These are phyloP conservation scores for Psophocarpus tetragonolobus DNA, from an alignment of 306 rosid species.

Conservation along the genomic window DNA sequence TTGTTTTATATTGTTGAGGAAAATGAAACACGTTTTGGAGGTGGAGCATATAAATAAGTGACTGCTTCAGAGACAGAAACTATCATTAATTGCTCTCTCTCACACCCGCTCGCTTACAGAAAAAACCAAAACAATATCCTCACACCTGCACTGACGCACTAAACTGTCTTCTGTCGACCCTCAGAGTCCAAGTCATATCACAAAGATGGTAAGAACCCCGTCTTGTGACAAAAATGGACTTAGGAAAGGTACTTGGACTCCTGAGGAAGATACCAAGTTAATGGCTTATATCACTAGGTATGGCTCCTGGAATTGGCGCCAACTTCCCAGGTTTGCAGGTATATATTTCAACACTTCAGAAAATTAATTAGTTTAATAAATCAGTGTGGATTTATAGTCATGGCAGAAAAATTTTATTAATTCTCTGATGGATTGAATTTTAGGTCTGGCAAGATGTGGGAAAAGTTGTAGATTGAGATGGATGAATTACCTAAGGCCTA, in stretches of 20 bases:
- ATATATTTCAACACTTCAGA: neutral
- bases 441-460: conserved; percentile 46
- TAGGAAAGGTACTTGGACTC: conserved; percentile 83
- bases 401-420: neutral
- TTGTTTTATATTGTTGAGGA: neutral
- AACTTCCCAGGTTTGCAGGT: conserved; percentile 90
- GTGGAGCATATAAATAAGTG: conserved; percentile 27
- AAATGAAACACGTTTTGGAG: conserved; percentile 32
- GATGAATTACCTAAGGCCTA: conserved; percentile 51
- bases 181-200: neutral
- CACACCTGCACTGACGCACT: neutral
- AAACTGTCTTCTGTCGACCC: no score
- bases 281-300: conserved; percentile 77
- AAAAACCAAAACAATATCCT: neutral
- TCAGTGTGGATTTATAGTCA: neutral
- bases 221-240: conserved; percentile 60
- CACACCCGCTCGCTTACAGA: neutral
- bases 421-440: neutral
- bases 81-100: neutral
- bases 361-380: neutral
- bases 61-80: neutral
- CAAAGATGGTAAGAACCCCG: conserved; percentile 72
- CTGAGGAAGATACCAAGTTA: conserved; percentile 74
- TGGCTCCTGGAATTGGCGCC: conserved; percentile 98
- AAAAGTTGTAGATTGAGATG: conserved; percentile 54